phyloP scores from a whole-genome alignment of 2,329 filamentous ascomycete species.

The Rhexocercosporidium sp. region DNA sequence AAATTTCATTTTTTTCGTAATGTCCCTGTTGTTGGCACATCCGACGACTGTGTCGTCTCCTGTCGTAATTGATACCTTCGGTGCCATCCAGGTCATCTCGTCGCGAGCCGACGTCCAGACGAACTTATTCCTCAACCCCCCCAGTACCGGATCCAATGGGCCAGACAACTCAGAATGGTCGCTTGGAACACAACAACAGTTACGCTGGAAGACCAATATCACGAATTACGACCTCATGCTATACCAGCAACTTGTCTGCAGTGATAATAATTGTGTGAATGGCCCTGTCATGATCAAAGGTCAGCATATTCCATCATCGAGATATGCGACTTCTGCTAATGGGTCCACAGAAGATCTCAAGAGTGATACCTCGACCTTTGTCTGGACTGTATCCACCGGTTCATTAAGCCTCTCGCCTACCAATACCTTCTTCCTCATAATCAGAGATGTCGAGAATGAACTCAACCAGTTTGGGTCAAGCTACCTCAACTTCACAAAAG shows the following conservation, averaged over 20 bases:
- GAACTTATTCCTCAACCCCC: constrained; percentile 5
- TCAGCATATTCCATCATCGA: background rate
- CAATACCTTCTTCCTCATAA: background rate
- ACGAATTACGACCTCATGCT: background rate
- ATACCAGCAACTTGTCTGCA: constrained; percentile 3
- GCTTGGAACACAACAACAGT: background rate
- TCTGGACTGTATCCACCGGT: background rate
- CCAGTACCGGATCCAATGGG: background rate
- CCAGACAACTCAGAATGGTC: constrained; percentile 7
- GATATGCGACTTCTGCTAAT: too few species aligned
- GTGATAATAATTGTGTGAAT: constrained; percentile 3
- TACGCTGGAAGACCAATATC: constrained; percentile 3
- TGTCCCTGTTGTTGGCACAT: background rate
- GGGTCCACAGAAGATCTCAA: background rate
- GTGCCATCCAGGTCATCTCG: background rate
- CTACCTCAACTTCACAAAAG: constrained; percentile 4
- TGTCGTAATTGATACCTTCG: background rate
- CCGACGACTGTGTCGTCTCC: background rate
- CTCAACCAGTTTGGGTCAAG: background rate
- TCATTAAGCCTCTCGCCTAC: background rate
- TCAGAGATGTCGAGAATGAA: background rate
- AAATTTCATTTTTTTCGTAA: background rate
- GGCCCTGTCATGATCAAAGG: background rate
- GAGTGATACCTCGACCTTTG: background rate
- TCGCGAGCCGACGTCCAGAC: background rate